Base-by-base conservation (phyloP, 805 yeast genomes). In the Hanseniaspora osmophila region DNA sequence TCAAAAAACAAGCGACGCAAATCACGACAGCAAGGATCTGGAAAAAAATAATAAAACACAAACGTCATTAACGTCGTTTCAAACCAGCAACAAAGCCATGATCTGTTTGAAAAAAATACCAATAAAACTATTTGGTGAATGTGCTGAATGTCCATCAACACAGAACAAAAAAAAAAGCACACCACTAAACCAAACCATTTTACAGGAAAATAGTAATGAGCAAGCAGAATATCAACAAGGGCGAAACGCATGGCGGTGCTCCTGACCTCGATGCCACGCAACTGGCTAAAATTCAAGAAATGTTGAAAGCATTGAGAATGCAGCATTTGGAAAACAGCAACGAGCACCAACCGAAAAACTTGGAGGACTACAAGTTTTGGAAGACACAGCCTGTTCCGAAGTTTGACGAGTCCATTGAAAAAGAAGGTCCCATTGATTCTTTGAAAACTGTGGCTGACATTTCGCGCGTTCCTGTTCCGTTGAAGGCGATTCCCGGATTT, bases 311-410 rank as follows among this genome's bases (percentile, higher is more conserved):
- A 43, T 54, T 68, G 10, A 61, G 60, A 9, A 52, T 45, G 30
- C 61, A 62, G 6, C 56, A 47, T 3, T 33, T 17, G 15, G 54
- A 59, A 19, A 38, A 61, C 37, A 52, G 56, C 40, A 52, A 59
- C 47, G 74, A 78, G 18, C 86, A 87, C 84, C 78, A 83, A 44
- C 35, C 45, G 1, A 46, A 46, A 33, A 42, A 41, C 13, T 35
- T 42, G 40, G 48, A 46, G 19, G 94, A 88, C 58, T 85, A 88
- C 68, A 85, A 84, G 66, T 92, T 92, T 65, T 92, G 98, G 98
- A 84, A 83, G 57, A 92, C 98, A 2, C 98, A 92, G 65, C 98
- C 98, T 0, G 97, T 92, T 17, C 74, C 87, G 9, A 70, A 69
- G 30, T 77, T 88, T 51, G 84, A 84, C 58, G 92, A 81, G 56